Evolutionary conservation across 148 eudicot species (phyloP).

Genomic region (Fagopyrum tataricum): DNA sequence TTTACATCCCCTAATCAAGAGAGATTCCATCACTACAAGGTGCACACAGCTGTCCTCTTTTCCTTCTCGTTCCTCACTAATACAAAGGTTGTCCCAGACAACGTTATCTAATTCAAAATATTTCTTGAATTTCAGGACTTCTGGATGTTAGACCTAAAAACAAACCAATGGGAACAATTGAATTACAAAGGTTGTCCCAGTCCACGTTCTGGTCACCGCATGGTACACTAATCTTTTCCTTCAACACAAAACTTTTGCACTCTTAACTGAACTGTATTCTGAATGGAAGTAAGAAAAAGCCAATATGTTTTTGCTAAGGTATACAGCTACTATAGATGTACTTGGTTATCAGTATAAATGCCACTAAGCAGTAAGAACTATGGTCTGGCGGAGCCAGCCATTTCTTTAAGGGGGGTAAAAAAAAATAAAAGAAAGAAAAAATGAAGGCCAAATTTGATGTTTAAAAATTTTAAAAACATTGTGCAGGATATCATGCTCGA

Average conservation of each 20-base stretch:
- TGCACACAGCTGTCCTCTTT: constrained; percentile 12
- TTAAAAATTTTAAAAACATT: too few species aligned
- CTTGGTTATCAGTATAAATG: background rate
- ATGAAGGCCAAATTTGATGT: too few species aligned
- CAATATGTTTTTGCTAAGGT: background rate
- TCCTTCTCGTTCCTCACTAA: constrained; percentile 4
- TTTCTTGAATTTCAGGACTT: constrained; percentile 42
- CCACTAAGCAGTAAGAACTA: background rate
- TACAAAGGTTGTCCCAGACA: background rate
- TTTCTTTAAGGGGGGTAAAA: too few species aligned
- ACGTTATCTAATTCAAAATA: background rate
- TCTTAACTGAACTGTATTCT: background rate
- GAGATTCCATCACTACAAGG: constrained; percentile 98
- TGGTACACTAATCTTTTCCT: constrained; percentile 43
- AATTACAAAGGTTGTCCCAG: constrained; percentile 97
- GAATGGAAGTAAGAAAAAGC: background rate
- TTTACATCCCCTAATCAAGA: constrained; percentile 99
- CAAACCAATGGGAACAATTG: constrained; percentile 97
- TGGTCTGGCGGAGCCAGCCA: too few species aligned
- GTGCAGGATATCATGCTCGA: too few species aligned
- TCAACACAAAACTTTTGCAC: background rate
- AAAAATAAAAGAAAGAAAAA: too few species aligned
- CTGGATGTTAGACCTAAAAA: constrained; percentile 92
- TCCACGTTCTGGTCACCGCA: constrained; percentile 95
- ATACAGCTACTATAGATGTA: background rate